Percentiles rank a stretch among this genome's conserved stretches.
These are phyloP conservation scores for Monosporascus cannonballus DNA, from an alignment of 2,329 filamentous ascomycete genomes.

Conservation along the genomic window DNA sequence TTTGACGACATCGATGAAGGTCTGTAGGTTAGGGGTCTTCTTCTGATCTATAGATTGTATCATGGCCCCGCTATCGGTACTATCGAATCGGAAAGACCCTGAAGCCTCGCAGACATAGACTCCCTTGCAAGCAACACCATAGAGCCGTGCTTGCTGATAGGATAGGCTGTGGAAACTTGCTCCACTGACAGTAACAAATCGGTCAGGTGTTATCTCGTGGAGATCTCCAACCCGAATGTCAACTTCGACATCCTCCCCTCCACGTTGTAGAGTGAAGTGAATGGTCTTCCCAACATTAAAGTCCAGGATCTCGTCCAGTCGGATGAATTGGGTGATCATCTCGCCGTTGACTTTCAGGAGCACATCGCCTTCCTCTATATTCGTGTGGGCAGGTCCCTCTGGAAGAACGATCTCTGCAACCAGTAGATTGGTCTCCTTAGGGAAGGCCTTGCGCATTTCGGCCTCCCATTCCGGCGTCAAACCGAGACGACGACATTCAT, in stretches of 20 bases:
- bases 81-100: conserved; percentile 92
- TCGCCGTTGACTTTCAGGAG: conserved; percentile 90
- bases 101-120: conserved; percentile 94
- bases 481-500: conserved; percentile 88
- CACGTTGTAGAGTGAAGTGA: conserved; percentile 77
- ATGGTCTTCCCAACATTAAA: conserved; percentile 76
- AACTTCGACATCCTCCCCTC: conserved; percentile 80
- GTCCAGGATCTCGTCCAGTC: conserved; percentile 86
- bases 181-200: conserved; percentile 89
- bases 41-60: conserved; percentile 90
- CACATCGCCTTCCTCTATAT: conserved; percentile 91
- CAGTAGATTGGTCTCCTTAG: conserved; percentile 92
- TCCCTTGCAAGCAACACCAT: conserved; percentile 85
- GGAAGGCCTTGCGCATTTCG: conserved; percentile 73
- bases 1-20: conserved; percentile 89
- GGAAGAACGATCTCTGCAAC: conserved; percentile 94
- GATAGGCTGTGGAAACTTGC: conserved; percentile 94
- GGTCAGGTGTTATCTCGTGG: conserved; percentile 90
- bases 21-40: conserved; percentile 77
- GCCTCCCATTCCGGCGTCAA: conserved; percentile 82
- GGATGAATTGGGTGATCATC: conserved; percentile 87
- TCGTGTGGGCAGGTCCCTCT: conserved; percentile 77
- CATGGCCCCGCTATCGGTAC: conserved; percentile 85
- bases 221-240: conserved; percentile 82
- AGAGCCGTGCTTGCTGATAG: conserved; percentile 94